These are phyloP conservation scores for Cyberlindnera maritima DNA, from an alignment of 805 yeast genomes.

Conservation along the genomic window DNA sequence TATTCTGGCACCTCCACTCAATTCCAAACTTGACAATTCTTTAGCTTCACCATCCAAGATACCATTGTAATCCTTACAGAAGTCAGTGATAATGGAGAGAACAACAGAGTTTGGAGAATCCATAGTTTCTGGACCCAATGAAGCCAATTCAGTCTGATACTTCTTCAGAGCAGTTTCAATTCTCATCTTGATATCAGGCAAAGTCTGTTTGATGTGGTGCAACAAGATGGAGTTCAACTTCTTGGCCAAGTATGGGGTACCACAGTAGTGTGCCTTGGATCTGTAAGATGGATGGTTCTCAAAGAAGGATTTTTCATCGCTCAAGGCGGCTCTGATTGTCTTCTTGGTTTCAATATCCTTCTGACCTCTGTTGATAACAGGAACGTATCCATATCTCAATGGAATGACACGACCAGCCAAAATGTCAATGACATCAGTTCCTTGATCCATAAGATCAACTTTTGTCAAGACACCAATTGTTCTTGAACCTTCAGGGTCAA, in stretches of 20 bases:
- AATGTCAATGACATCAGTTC: conserved; percentile 95
- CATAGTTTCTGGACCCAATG: conserved; percentile 85
- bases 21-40: conserved; percentile 83
- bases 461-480: conserved; percentile 97
- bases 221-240: conserved; percentile 83
- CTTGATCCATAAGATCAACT: conserved; percentile 96
- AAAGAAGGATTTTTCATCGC: conserved; percentile 76
- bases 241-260: conserved; percentile 96
- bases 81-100: conserved; percentile 86
- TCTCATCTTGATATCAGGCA: conserved; percentile 91
- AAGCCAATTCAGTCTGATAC: conserved; percentile 72
- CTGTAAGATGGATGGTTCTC: conserved; percentile 89
- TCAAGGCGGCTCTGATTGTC: conserved; percentile 83
- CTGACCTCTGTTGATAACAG: conserved; percentile 96
- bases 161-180: conserved; percentile 82
- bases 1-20: conserved; percentile 97
- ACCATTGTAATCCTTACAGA: conserved; percentile 86
- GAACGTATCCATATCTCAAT: conserved; percentile 91
- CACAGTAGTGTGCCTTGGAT: conserved; percentile 93
- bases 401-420: conserved; percentile 95
- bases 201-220: conserved; percentile 82
- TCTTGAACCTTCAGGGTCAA: conserved; percentile 94
- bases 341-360: conserved; percentile 88
- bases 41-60: conserved; percentile 90
- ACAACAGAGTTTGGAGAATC: conserved; percentile 90